These are phyloP conservation scores for Kodamaea lidongshanica DNA, from an alignment of 805 yeast genomes.

Conservation along the genomic window DNA sequence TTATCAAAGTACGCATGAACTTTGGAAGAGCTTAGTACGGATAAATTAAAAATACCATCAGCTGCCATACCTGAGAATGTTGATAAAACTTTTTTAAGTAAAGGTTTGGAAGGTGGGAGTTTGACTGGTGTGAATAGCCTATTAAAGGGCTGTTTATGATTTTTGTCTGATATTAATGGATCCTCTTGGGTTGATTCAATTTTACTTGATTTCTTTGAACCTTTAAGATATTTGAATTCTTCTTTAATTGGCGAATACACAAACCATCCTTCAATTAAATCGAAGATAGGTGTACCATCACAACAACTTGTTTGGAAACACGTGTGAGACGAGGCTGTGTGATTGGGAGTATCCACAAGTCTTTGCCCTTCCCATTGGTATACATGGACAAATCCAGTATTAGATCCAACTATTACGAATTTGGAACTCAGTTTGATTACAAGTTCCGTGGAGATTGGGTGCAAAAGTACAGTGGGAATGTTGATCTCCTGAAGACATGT, in stretches of 20 bases:
- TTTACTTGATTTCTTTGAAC: slow-evolving; percentile 4
- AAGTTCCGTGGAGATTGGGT: slow-evolving; percentile 4
- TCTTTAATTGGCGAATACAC: slow-evolving; percentile 38
- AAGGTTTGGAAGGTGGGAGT: slow-evolving; percentile 41
- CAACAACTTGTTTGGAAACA: slow-evolving; percentile 25
- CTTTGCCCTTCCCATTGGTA: slow-evolving; percentile 7
- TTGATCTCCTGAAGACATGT: not conserved
- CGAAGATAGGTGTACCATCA: slow-evolving; percentile 41
- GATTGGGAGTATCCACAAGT: slow-evolving; percentile 14
- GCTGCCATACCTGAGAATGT: slow-evolving; percentile 47
- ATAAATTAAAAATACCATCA: slow-evolving; percentile 43
- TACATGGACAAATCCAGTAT: slow-evolving; percentile 19
- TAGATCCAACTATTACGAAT: slow-evolving; percentile 17
- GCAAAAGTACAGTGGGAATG: slow-evolving; percentile 1
- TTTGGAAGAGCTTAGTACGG: slow-evolving; percentile 44
- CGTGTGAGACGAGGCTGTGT: slow-evolving; percentile 12
- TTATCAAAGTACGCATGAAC: slow-evolving; percentile 32
- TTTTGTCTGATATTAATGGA: not conserved
- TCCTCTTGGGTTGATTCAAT: not conserved
- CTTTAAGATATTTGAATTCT: slow-evolving; percentile 28
- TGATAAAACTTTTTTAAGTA: slow-evolving; percentile 43
- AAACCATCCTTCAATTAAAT: slow-evolving; percentile 45
- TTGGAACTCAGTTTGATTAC: slow-evolving; percentile 17
- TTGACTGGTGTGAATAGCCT: slow-evolving; percentile 37
- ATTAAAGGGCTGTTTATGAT: not conserved